Conservation (phyloP, 164 flowering plant genomes). For the Magnolia kwangsiensis region DNA sequence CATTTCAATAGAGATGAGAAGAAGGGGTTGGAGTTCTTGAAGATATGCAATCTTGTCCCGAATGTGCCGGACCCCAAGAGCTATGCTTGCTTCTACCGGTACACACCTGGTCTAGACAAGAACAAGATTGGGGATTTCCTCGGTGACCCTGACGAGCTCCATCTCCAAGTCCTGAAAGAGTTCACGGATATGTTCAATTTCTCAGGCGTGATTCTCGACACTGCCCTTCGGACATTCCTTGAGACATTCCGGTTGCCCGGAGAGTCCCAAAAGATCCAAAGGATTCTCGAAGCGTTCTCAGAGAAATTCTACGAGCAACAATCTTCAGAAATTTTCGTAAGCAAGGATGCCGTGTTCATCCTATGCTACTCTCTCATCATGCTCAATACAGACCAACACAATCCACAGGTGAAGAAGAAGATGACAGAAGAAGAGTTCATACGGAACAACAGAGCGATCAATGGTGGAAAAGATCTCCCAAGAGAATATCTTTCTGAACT, state of each 20-base stretch:
- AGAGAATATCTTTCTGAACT: conserved; percentile 81
- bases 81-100: conserved; percentile 62
- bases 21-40: conserved; percentile 83
- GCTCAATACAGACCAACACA: conserved; percentile 96
- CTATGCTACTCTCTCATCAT: conserved; percentile 89
- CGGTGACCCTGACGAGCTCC: conserved; percentile 82
- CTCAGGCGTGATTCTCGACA: conserved; percentile 73
- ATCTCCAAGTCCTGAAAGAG: conserved; percentile 74
- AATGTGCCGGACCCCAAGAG: conserved; percentile 75
- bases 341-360: conserved; percentile 74
- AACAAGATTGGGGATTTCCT: conserved; percentile 78
- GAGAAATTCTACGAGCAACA: conserved; percentile 78
- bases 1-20: conserved; percentile 86
- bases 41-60: conserved; percentile 40
- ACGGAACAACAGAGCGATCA: conserved; percentile 83
- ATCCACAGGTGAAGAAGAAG: conserved; percentile 95
- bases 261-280: conserved; percentile 89
- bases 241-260: conserved; percentile 90
- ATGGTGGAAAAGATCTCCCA: conserved; percentile 90
- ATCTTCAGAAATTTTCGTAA: conserved; percentile 59
- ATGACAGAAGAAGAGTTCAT: conserved; percentile 99
- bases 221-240: conserved; percentile 69
- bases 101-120: conserved; percentile 70
- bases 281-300: conserved; percentile 85
- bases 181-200: conserved; percentile 73